Evolutionary conservation across 345 rosid species (phyloP), one percentile per base, ranked within the genome.

Genomic region (Lagerstroemia speciosa): DNA sequence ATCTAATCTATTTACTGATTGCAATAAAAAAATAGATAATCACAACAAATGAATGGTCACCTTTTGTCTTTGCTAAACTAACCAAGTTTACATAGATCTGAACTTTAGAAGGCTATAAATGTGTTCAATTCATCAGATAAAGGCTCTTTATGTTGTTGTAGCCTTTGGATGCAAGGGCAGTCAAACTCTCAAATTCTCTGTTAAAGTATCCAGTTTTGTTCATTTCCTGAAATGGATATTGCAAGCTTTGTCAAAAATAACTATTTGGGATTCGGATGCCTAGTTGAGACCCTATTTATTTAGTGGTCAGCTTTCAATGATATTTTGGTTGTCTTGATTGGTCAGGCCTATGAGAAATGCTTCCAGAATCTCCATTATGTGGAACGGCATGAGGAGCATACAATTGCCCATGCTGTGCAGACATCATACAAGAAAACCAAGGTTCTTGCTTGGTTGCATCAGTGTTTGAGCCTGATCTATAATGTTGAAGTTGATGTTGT

Each of bases 341-440:
- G 62, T 69, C 87, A 93, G 99, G 99, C 97, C 24, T 73, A 85
- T 24, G 95, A 89, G 87, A 93, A 93, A 83, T 91, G 95, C 84
- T 93, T 89, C 73, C 93, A 91, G 78, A 91, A 93, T 83, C 99
- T 94, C 64, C 93, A 94, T 76, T 86, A 84, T 19, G 67, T 94
- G 60, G 99, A 94, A 72, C 86, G 95, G 30, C 95, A 94, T 15
- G 95, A 94, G 76, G 94, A 86, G 65, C 97, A 94, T 80, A 94
- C 99, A n/a, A 89, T 94, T 77, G 96, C 97, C 6, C 97, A 94
- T 65, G 91, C 97, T 34, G 65, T 94, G 67, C 94, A 87, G 70
- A 86, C 96, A 48, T 16, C 81, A 53, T 91, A 83, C 73, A 89
- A 94, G 88, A 91, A 89, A 84, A 94, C 97, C n/a, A 94, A 94